Conservation (phyloP, 371 early-diverging fungal species). For the Synchytrium microbalum region DNA sequence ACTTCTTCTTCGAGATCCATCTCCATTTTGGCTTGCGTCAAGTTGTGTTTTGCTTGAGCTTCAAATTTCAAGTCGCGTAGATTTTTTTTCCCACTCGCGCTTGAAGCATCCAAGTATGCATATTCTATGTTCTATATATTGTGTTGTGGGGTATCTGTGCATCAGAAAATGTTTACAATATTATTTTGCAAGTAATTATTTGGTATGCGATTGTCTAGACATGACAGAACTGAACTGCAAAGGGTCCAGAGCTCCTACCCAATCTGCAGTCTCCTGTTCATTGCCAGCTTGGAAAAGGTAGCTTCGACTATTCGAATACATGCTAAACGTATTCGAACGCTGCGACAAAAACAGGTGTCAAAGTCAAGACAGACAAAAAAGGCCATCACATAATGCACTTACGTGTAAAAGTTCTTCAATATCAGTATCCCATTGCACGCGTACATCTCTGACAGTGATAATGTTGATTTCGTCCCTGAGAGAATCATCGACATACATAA, state of each 20-base stretch:
- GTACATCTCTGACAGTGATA: slow-evolving; percentile 62
- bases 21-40: slow-evolving; percentile 2
- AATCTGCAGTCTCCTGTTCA: slow-evolving; percentile 60
- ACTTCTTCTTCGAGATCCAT: not conserved
- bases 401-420: slow-evolving; percentile 16
- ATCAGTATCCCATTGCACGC: slow-evolving; percentile 59
- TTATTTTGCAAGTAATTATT: too few species aligned
- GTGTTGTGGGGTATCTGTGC: too few species aligned
- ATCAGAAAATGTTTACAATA: too few species aligned
- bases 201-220: too few species aligned
- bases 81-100: too few species aligned
- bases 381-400: not conserved
- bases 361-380: not conserved
- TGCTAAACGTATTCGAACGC: slow-evolving; percentile 63
- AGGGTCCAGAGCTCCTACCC: slow-evolving; percentile 66
- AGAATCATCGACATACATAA: slow-evolving; percentile 55
- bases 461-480: slow-evolving; percentile 64
- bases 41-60: too few species aligned
- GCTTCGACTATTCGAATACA: slow-evolving; percentile 70
- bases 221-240: slow-evolving; percentile 21
- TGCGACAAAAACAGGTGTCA: slow-evolving; percentile 13
- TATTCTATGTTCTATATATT: too few species aligned
- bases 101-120: too few species aligned
- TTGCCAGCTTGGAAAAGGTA: slow-evolving; percentile 65
- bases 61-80: too few species aligned